A percentile compares a stretch with the other conserved stretches of the same genome.
Conservation (phyloP, 352 stramenopile species). For the Pythium rishiriense region DNA sequence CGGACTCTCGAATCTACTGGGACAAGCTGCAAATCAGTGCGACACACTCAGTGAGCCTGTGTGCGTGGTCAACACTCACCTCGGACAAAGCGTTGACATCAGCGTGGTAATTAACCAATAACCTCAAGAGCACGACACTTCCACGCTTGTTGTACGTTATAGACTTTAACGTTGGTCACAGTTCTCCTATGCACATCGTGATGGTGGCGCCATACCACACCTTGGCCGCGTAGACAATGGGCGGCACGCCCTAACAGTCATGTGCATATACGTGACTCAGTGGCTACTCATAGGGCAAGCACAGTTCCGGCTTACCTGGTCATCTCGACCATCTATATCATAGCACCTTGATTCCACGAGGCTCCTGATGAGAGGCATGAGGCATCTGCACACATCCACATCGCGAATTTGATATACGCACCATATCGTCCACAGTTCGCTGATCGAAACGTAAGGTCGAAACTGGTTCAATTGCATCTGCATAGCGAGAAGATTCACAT, state of each 20-base stretch:
- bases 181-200: neutral
- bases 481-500: slow-evolving; percentile 52
- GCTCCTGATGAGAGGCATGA: too few relatives aligned
- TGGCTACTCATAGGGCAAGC: too few relatives aligned
- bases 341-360: slow-evolving; percentile 48
- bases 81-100: slow-evolving; percentile 55
- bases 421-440: slow-evolving; percentile 54
- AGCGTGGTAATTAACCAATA: slow-evolving; percentile 59
- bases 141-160: slow-evolving; percentile 30
- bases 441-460: slow-evolving; percentile 28
- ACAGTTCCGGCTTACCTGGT: slow-evolving; percentile 28
- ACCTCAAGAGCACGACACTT: slow-evolving; percentile 43
- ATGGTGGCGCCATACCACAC: slow-evolving; percentile 23
- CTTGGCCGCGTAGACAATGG: slow-evolving; percentile 65
- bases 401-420: too few relatives aligned
- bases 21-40: neutral
- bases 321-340: slow-evolving; percentile 53
- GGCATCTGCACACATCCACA: too few relatives aligned
- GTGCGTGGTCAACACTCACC: slow-evolving; percentile 13
- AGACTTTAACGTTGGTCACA: neutral
- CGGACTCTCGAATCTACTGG: slow-evolving; percentile 46
- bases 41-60: neutral
- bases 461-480: slow-evolving; percentile 57
- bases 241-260: slow-evolving; percentile 40
- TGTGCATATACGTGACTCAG: too few relatives aligned